A percentile compares a stretch with the other conserved stretches of the same genome.
phyloP scores from a whole-genome alignment of 345 rosid species.

The Aegle marmelos region DNA sequence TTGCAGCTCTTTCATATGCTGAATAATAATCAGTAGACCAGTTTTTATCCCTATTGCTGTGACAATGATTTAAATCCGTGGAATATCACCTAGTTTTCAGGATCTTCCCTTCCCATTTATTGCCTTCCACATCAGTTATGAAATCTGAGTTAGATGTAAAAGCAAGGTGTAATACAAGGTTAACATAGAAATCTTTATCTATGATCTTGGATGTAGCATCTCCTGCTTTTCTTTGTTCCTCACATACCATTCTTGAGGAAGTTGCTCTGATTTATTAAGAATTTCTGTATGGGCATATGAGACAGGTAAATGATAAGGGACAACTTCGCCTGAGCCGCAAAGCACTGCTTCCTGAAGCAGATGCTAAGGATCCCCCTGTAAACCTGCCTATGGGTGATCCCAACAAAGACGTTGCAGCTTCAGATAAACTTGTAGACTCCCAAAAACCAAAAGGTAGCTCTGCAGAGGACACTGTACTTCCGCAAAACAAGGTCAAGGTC shows the following conservation, averaged over 20 bases:
- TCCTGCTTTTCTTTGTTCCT: not conserved
- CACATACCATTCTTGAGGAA: not conserved
- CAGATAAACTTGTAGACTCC: slow-evolving; percentile 29
- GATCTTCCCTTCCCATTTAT: not conserved
- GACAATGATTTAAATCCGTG: not conserved
- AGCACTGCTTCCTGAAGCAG: slow-evolving; percentile 74
- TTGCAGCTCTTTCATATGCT: not conserved
- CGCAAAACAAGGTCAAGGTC: slow-evolving; percentile 62
- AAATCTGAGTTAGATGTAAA: not conserved
- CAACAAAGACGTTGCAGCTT: slow-evolving; percentile 24
- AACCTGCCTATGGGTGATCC: slow-evolving; percentile 33
- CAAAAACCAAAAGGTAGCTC: slow-evolving; percentile 36
- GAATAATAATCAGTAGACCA: not conserved
- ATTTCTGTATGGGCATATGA: not conserved
- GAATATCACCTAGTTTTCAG: not conserved
- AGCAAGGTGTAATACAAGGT: not conserved
- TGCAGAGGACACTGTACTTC: slow-evolving; percentile 31
- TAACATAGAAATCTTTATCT: not conserved
- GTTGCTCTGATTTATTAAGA: not conserved
- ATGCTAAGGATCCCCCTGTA: slow-evolving; percentile 37
- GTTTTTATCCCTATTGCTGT: not conserved
- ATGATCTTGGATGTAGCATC: not conserved
- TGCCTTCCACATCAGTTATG: not conserved
- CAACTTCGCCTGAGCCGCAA: slow-evolving; percentile 91
- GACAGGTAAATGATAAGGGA: slow-evolving; percentile 89